Evolutionary conservation across 116 monocot species (phyloP), one percentile per base, ranked within the genome.

Genomic region (Posidonia oceanica): DNA sequence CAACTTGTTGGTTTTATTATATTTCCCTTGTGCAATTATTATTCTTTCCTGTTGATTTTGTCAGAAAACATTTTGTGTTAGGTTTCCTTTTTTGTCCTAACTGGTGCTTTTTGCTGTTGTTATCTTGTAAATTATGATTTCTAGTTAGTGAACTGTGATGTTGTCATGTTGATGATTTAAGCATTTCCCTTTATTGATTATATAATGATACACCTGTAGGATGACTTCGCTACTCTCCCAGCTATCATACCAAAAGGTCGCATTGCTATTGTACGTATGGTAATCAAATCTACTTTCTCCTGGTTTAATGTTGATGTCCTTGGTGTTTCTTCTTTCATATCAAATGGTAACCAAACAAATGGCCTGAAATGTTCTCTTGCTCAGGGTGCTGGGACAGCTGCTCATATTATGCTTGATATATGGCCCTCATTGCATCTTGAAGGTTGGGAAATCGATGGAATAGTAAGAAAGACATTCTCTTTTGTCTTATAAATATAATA

Each of bases 391-490:
- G 94, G 94, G 70, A 94, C 94, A 21, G 87, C 87, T 41, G 94
- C 90, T 69, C 84, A 80, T 69, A 72, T 87, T 73, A 72, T 94
- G 71, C 85, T 89, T 78, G 74, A 85, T 29, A 59, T 78, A 14
- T 94, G 87, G 84, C 94, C 94, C 78, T 83, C 84, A 36, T 78
- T 89, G 73, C 87, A 82, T 20, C 71, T 94, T 61, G 79, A 87
- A 54, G 90, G 94, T 51, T 94, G 90, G 94, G 94, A 94, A 72
- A 89, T 94, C 64, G 94, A 94, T 87, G 80, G 69, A 51, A 80
- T 86, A 55, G 92, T 88, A 84, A 80, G 58, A 6, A 17, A 18
- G 5, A 20, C 58, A 58, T 20, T 29, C 1, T 29, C 58, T 48
- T 48, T 48, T 48, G 1, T 48, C 11, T 48, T 48, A 5, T 48